Evolutionary conservation across 805 yeast species (phyloP).

Genomic region (Wickerhamomyces hampshirensis): DNA sequence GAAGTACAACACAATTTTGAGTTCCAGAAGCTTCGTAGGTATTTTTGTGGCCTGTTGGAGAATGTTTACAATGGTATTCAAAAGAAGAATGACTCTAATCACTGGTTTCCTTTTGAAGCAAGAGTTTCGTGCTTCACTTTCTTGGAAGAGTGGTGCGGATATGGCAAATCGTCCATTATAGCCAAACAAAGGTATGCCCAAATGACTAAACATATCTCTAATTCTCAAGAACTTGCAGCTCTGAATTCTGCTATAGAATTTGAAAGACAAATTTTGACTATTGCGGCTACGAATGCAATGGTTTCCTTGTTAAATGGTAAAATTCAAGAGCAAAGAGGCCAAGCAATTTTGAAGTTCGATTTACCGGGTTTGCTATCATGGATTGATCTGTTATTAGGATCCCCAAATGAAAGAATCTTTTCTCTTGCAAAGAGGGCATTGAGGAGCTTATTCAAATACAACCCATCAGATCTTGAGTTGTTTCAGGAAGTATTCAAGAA

Average conservation of each 20-base stretch:
- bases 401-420: slow-evolving; percentile 52
- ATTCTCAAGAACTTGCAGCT: slow-evolving; percentile 36
- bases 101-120: slow-evolving; percentile 82
- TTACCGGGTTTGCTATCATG: slow-evolving; percentile 64
- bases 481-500: slow-evolving; percentile 60
- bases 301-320: slow-evolving; percentile 76
- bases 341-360: slow-evolving; percentile 63
- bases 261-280: slow-evolving; percentile 65
- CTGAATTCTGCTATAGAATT: slow-evolving; percentile 75
- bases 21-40: slow-evolving; percentile 73
- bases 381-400: slow-evolving; percentile 69
- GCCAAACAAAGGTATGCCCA: slow-evolving; percentile 62
- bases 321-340: slow-evolving; percentile 46
- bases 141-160: slow-evolving; percentile 93
- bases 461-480: slow-evolving; percentile 47
- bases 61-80: slow-evolving; percentile 58
- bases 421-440: slow-evolving; percentile 69
- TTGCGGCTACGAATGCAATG: slow-evolving; percentile 78
- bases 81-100: slow-evolving; percentile 34
- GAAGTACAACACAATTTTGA: slow-evolving; percentile 60
- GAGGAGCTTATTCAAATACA: slow-evolving; percentile 56
- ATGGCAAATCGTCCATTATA: slow-evolving; percentile 58
- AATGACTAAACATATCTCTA: slow-evolving; percentile 43
- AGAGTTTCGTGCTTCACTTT: slow-evolving; percentile 77
- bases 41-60: slow-evolving; percentile 78